These are phyloP conservation scores for Alternaria sp. DNA, from an alignment of 2,329 filamentous ascomycete genomes.

Conservation along the genomic window DNA sequence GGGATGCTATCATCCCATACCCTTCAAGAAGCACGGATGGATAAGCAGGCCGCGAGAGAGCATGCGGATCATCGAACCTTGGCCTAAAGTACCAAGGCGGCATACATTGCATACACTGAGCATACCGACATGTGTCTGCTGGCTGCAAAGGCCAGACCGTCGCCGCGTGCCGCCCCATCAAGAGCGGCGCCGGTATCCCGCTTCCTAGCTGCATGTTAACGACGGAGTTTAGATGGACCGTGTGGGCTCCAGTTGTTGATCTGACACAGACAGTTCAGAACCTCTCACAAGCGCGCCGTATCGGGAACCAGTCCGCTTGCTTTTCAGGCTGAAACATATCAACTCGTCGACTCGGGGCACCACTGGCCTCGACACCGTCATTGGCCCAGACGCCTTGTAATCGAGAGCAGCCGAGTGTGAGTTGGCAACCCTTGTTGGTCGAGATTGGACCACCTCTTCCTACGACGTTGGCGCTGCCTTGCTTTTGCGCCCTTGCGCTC, in stretches of 20 bases:
- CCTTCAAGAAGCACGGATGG: slow-evolving; percentile 4
- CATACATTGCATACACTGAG: background rate
- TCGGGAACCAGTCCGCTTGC: slow-evolving; percentile 12
- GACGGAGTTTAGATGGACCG: slow-evolving; percentile 10
- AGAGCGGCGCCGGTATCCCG: slow-evolving; percentile 16
- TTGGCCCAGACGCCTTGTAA: slow-evolving; percentile 7
- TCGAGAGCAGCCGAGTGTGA: slow-evolving; percentile 5
- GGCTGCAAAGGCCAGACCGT: background rate
- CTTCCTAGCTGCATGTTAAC: slow-evolving; percentile 14
- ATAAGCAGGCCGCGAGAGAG: slow-evolving; percentile 3
- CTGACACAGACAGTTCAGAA: slow-evolving; percentile 8
- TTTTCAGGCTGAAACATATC: slow-evolving; percentile 15
- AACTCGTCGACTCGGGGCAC: slow-evolving; percentile 5
- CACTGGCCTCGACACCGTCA: slow-evolving; percentile 1
- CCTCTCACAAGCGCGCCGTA: slow-evolving; percentile 11
- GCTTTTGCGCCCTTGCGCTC: slow-evolving; percentile 18
- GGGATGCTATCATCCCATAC: slow-evolving; percentile 5
- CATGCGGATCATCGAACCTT: background rate
- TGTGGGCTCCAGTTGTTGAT: slow-evolving; percentile 7
- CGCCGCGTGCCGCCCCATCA: slow-evolving; percentile 3
- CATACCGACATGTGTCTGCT: background rate
- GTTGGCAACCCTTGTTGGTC: slow-evolving; percentile 15
- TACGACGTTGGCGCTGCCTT: slow-evolving; percentile 21
- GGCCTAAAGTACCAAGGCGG: background rate
- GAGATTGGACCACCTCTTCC: slow-evolving; percentile 17